Base-by-base conservation (phyloP, 2,329 filamentous ascomycete species). In the Dactylellina parvicollis region DNA sequence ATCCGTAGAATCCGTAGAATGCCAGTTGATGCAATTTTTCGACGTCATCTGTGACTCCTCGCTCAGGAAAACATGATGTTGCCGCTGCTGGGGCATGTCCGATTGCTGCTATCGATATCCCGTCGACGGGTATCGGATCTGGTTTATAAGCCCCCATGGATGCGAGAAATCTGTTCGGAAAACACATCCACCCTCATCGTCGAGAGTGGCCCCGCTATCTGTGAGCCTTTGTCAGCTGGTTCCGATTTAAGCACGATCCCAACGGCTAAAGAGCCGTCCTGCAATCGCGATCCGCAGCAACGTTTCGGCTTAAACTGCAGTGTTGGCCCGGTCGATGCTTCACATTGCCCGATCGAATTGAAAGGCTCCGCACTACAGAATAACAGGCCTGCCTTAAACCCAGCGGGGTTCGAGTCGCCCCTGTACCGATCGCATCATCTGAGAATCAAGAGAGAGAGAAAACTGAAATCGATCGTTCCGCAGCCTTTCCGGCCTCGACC, bases 341-440 rank as follows among this genome's bases (percentile, higher is more conserved):
- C 26, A 42, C 14, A 69, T 60, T 55, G 54, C 36, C 64, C 64
- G 64, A 69, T 69, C 54, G 5, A 38, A 28, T 26, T n/a, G 5
- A 16, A 9, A 14, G 20, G 46, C 46, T 5, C 16, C 46, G 22
- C 10, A 50, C 16, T 50, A 9, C 46, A 30, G 28, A 28, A 9
- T 5, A 3, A 50, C 50, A 47, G 50, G 50, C 47, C 54, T 9
- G 42, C 32, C 50, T 28, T 66, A 22, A 55, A 46, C 14, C n/a
- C 16, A 59, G 40, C 56, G 56, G 32, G 32, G 54, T 26, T 42
- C 42, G 7, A 4, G 3, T 8, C 42, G 49, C n/a, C 14, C 14
- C n/a, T n/a, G n/a, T n/a, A n/a, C n/a, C 16, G 8, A 2, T 42
- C 34, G 54, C 30, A 8, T 20, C 38, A 14, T n/a, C 18, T 55